Conservation (phyloP, 305 asterid species). For the Fraxinus velutina region DNA sequence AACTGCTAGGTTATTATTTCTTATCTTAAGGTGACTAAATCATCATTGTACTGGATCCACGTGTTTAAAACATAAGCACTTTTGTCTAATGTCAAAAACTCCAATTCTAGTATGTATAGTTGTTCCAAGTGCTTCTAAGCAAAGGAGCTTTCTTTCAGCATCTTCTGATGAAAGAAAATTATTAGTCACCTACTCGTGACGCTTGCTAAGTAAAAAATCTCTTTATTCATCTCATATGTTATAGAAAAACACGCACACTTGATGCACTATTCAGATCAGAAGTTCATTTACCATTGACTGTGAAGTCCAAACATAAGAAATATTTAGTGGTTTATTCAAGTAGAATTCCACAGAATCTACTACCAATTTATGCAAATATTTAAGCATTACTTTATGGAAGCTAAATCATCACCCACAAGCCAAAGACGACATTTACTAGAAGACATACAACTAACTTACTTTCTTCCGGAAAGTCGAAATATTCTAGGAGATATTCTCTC, state of each 20-base stretch:
- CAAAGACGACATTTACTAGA: constrained; percentile 2
- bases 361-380: constrained; percentile 3
- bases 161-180: not conserved
- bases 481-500: constrained; percentile 30
- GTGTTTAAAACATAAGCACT: not conserved
- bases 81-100: not conserved
- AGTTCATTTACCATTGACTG: not conserved
- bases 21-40: not conserved
- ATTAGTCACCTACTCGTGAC: not conserved
- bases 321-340: not conserved
- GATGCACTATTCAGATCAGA: not conserved
- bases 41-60: not conserved
- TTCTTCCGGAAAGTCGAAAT: constrained; percentile 66
- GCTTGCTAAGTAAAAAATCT: not conserved
- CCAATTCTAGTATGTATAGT: not conserved
- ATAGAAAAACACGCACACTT: not conserved
- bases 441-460: constrained; percentile 40
- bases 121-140: not conserved
- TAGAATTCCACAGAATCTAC: not conserved
- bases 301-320: not conserved
- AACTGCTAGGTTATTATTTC: not conserved
- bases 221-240: not conserved
- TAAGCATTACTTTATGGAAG: not conserved
- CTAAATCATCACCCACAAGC: constrained; percentile 15
- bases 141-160: not conserved